Evolutionary conservation across 2,329 filamentous ascomycete genomes (phyloP), one percentile per base, ranked within the genome.

Genomic region (Lasiodiplodia sp.): DNA sequence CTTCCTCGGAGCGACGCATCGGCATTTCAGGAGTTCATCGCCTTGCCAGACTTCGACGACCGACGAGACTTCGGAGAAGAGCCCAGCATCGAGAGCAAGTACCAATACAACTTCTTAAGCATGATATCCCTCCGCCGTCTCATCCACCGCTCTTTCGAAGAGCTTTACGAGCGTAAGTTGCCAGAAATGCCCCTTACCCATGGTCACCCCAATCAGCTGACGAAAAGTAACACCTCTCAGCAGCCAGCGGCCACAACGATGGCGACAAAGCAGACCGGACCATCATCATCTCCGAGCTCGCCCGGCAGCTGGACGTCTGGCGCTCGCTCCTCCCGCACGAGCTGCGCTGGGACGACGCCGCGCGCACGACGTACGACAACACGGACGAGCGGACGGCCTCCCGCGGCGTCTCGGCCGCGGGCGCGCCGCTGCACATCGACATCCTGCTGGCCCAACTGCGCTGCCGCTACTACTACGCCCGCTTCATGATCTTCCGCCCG

Each of bases 31-130:
- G 80, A 84, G 25, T 70, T 80, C 16, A 83, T 89, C 8, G 83
- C 86, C 18, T 78, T 89, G 34, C 87, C 87, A 3, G 82, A 78
- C 16, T 44, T 28, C 47, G 65, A 38, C 37, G 18, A 21, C 44
- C 18, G 8, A 3, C 44, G 18, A 8, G 2, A 28, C 11, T 37
- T 82, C 67, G 88, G 88, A 71, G 82, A 4, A n/a, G 23, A 34
- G 8, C 4, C 28, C 3, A 12, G 6, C 31, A 21, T 23, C 21
- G 56, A 58, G 81, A 8, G 80, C 77, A n/a, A 38, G 85, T 86
- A 69, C 70, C 87, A 85, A 69, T 84, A 87, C 68, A 84, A 89
- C 71, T 89, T 88, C 73, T 82, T 86, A 2, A 88, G 87, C 0
- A 86, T 89, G 72, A 85, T 89, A 51, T 84, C 86, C 10, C 79